These are phyloP conservation scores for Beta vulgaris DNA, from an alignment of 148 eudicot species.

Conservation along the genomic window DNA sequence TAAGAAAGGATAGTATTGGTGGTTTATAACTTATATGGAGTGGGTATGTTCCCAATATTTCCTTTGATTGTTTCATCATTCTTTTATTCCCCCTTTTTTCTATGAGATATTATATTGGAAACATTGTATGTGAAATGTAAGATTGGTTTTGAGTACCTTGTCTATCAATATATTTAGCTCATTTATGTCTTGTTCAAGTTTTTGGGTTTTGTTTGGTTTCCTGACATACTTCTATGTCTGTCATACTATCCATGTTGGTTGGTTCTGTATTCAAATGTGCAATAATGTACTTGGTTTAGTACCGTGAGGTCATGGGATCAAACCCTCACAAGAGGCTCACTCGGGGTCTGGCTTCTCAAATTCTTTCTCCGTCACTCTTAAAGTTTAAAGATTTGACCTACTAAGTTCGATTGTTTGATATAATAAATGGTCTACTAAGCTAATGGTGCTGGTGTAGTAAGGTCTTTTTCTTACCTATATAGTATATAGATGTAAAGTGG, in stretches of 20 bases:
- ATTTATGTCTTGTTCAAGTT: not conserved
- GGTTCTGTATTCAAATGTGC: conserved; percentile 1
- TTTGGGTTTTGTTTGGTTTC: not conserved
- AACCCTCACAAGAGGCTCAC: too few species aligned
- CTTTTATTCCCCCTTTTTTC: conserved; percentile 2
- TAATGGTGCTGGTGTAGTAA: too few species aligned
- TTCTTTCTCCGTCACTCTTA: too few species aligned
- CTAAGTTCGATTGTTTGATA: too few species aligned
- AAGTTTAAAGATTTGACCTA: too few species aligned
- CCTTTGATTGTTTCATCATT: conserved; percentile 38
- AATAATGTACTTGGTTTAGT: too few species aligned
- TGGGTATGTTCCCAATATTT: conserved; percentile 30
- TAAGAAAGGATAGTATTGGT: conserved; percentile 22
- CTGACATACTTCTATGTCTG: not conserved
- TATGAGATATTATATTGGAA: conserved; percentile 17
- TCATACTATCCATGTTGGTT: not conserved
- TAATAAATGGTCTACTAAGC: too few species aligned
- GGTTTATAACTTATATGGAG: conserved; percentile 30
- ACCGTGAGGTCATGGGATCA: too few species aligned
- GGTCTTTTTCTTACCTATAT: too few species aligned
- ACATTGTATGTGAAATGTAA: conserved; percentile 30
- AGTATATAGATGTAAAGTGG: too few species aligned
- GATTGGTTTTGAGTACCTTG: conserved; percentile 13
- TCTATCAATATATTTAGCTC: not conserved
- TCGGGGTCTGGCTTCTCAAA: too few species aligned